These are phyloP conservation scores for Dothideomycetes sp. DNA, from an alignment of 2,329 filamentous ascomycete genomes.

Conservation along the genomic window DNA sequence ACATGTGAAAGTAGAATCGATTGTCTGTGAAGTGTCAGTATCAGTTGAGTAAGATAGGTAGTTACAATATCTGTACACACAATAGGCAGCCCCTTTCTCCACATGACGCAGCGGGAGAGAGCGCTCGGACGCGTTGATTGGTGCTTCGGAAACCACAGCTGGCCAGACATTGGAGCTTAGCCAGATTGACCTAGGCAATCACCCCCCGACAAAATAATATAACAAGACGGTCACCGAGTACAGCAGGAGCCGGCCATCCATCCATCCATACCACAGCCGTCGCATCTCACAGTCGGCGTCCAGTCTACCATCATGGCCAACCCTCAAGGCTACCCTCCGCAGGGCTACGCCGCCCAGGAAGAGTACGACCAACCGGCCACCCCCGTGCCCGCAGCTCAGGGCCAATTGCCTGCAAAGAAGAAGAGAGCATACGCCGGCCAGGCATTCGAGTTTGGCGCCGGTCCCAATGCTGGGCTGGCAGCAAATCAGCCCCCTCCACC, in stretches of 20 bases:
- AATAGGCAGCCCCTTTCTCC: neutral
- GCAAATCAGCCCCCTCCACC: constrained; percentile 29
- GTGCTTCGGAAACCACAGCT: neutral
- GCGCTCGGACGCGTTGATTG: neutral
- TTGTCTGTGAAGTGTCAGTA: too few relatives aligned
- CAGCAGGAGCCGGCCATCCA: too few relatives aligned
- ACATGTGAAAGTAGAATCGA: neutral
- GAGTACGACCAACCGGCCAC: constrained; percentile 16
- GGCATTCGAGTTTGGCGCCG: constrained; percentile 84
- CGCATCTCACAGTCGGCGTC: constrained; percentile 2
- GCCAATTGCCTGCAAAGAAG: constrained; percentile 52
- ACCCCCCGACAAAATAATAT: too few relatives aligned
- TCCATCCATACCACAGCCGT: too few relatives aligned
- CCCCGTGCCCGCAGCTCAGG: constrained; percentile 17
- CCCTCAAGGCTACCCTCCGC: constrained; percentile 16
- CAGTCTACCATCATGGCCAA: constrained; percentile 12
- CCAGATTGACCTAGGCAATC: too few relatives aligned
- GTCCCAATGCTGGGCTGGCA: constrained; percentile 59
- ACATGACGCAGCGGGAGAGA: neutral
- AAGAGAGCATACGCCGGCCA: constrained; percentile 91
- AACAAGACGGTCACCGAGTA: too few relatives aligned
- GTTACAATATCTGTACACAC: neutral
- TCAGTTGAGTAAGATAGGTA: too few relatives aligned
- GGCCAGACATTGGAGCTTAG: too few relatives aligned
- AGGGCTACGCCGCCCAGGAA: constrained; percentile 16